Evolutionary conservation across 2,329 filamentous ascomycete genomes (phyloP), one percentile per base, ranked within the genome.

Genomic region (Diaporthe humulicola): DNA sequence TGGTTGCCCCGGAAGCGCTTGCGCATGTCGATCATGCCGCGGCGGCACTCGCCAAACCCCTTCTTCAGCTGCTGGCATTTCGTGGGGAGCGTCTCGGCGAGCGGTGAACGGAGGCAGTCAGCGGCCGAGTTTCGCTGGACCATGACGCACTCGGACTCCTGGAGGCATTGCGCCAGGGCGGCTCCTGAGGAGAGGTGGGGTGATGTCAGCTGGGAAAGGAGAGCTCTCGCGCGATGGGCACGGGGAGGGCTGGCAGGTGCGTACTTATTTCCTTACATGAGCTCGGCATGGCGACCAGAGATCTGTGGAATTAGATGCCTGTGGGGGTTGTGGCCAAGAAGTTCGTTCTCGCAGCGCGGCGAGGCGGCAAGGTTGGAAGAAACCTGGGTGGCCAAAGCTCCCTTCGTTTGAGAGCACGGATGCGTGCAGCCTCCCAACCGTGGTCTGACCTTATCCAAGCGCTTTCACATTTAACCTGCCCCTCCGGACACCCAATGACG

Each of bases 21-120:
- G 83, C 97, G 94, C 97, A 99, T 99, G 84, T 99, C 97, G 79
- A 98, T 94, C 91, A 98, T 92, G 78, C 97, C 97, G 78, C 96
- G 94, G 82, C 98, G 97, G 90, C 97, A 99, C 83, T 98, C 95
- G 83, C 95, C 94, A 81, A 97, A 97, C 60, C 95, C 95, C 83
- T 95, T 96, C 83, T 96, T 95, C 75, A 99, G 90, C 85, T 98
- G 96, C 83, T 96, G 95, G 86, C 97, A 99, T 85, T 93, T 93
- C 33, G 90, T 93, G 28, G 97, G 96, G 19, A 99, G 92, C 9
- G 92, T 93, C 77, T 97, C 93, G 83, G 92, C 88, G 77, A 98
- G 92, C 4, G 96, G 96, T 25, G 92, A 89, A 66, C 94, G 93
- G 60, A 99, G 91, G 85, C 97, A 99, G 81, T 98, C 96, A 83